Evolutionary conservation across 768 basidiomycete species (phyloP).

Genomic region (Termitomyces sp.): DNA sequence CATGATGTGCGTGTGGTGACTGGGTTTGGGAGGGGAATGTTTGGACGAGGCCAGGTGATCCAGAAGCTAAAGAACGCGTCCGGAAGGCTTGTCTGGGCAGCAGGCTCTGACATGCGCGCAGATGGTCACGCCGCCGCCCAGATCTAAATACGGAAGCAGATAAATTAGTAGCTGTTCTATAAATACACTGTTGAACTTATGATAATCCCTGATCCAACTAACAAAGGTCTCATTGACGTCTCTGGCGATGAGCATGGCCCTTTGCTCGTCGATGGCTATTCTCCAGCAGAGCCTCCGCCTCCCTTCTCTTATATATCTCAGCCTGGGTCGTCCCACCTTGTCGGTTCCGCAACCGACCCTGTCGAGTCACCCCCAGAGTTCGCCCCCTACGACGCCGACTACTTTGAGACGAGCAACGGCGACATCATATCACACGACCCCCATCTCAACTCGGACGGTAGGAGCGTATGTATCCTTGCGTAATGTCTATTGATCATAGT

Average conservation of each 20-base stretch:
- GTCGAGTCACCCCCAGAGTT: conserved; percentile 49
- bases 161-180: background rate
- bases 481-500: conserved; percentile 1
- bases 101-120: conserved; percentile 83
- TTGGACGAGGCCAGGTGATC: conserved; percentile 89
- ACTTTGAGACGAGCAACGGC: conserved; percentile 39
- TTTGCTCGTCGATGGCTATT: background rate
- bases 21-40: conserved; percentile 56
- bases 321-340: background rate
- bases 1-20: conserved; percentile 66
- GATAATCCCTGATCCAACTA: conserved; percentile 4
- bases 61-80: conserved; percentile 65
- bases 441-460: conserved; percentile 62
- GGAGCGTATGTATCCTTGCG: conserved; percentile 14
- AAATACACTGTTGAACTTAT: conserved; percentile 5
- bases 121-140: conserved; percentile 88
- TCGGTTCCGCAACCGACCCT: background rate
- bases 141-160: conserved; percentile 39
- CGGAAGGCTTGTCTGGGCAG: conserved; percentile 86
- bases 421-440: conserved; percentile 65
- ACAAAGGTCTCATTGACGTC: conserved; percentile 2
- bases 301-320: conserved; percentile 4
- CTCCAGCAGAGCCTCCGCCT: conserved; percentile 5
- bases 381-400: conserved; percentile 57
- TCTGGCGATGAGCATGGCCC: background rate